Percentiles rank a stretch among this genome's conserved stretches.
phyloP scores from a whole-genome alignment of 2,329 filamentous ascomycete genomes.

The Coleophoma eucalyptorum region DNA sequence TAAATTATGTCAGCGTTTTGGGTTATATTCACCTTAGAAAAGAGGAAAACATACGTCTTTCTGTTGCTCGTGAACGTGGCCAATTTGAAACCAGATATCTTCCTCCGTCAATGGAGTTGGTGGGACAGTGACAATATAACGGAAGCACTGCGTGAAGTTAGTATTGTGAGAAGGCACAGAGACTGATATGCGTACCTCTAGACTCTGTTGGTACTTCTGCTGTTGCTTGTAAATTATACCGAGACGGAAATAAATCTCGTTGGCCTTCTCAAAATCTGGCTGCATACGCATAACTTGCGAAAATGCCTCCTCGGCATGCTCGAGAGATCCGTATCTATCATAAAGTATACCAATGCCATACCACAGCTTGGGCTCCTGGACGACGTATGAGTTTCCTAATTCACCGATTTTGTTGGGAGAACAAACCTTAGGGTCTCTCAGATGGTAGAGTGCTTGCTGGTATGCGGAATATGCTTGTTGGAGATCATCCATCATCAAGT shows the following conservation, averaged over 20 bases:
- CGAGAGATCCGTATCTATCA: constrained; percentile 90
- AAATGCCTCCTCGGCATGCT: constrained; percentile 97
- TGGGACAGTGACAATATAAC: constrained; percentile 92
- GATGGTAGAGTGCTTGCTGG: constrained; percentile 89
- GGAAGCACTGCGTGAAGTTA: constrained; percentile 71
- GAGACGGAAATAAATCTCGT: constrained; percentile 96
- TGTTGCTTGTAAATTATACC: constrained; percentile 99
- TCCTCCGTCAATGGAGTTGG: constrained; percentile 91
- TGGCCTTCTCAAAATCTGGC: constrained; percentile 95
- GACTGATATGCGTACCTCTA: constrained; percentile 63
- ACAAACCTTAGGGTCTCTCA: constrained; percentile 83
- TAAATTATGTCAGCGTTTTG: constrained; percentile 23
- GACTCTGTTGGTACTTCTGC: constrained; percentile 85
- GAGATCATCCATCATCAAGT: constrained; percentile 96
- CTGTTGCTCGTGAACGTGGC: constrained; percentile 97
- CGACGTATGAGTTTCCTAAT: constrained; percentile 10
- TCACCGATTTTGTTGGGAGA: background rate
- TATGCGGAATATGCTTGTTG: constrained; percentile 97
- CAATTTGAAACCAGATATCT: constrained; percentile 99
- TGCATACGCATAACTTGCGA: constrained; percentile 99
- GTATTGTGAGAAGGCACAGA: background rate
- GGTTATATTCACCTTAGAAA: background rate
- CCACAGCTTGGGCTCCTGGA: constrained; percentile 91
- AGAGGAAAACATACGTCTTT: constrained; percentile 75
- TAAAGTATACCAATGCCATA: constrained; percentile 98